Evolutionary conservation across 2,329 filamentous ascomycete species (phyloP), one percentile per base, ranked within the genome.

Genomic region (Pseudodiploospora longispora): DNA sequence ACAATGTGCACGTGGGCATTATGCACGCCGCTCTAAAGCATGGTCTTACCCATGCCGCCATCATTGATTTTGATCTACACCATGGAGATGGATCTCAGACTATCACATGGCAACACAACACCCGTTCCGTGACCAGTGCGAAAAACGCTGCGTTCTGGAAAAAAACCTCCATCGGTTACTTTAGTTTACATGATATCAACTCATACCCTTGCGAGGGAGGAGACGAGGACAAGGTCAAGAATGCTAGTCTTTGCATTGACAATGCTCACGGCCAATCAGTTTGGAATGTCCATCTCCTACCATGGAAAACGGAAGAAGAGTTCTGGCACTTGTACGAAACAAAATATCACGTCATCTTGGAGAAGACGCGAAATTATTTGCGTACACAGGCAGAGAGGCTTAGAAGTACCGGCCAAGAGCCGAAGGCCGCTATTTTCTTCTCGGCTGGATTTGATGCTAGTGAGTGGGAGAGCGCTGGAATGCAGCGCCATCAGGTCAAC

Each of bases 401-500:
- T 30, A 72, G 69, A 7, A 67, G 71, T 12, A 68, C 75, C 41
- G 76, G 78, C 34, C 74, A 81, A 31, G 69, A 69, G 27, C 85
- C 89, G 4, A 91, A 84, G 56, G 87, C 86, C 2, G 91, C 87
- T 31, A 89, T 98, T 38, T 98, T 98, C 66, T 69, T 98, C 40
- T 97, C 91, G 38, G 90, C 93, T 2, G 94, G 93, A 0, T 98
- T 98, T 52, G 93, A 98, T 65, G 93, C 93, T 3, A 96, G 90
- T 59, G 89, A 98, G 60, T 94, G 87, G 82, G 93, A 98, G 62
- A 82, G 85, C 12, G 72, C 78, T 4, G 88, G 87, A 3, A 98
- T 98, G 93, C 93, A 98, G 64, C 78, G 93, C 38, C 93, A 98
- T 64, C 84, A 86, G 46, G 90, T 95, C 56, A 95, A 95, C 58